These are phyloP conservation scores for Beauveria varroae DNA, from an alignment of 2,329 filamentous ascomycete species.

Conservation along the genomic window DNA sequence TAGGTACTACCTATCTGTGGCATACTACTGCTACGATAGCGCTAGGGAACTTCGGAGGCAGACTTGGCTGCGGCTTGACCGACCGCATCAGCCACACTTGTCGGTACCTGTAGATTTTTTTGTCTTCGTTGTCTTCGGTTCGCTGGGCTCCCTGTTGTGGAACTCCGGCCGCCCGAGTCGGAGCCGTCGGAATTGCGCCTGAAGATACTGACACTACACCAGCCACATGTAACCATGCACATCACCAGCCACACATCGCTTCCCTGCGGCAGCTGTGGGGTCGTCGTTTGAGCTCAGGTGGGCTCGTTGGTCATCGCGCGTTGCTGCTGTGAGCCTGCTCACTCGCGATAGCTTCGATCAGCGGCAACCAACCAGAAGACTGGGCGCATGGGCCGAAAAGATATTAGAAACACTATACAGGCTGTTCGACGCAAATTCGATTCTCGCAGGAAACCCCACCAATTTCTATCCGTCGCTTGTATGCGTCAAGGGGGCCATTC, in stretches of 20 bases:
- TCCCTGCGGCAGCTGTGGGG: not conserved
- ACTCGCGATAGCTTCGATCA: not conserved
- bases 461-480: not conserved
- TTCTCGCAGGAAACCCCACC: not conserved
- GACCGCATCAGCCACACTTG: slow-evolving; percentile 10
- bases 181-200: slow-evolving; percentile 22
- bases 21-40: slow-evolving; percentile 2
- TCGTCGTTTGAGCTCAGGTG: slow-evolving; percentile 2
- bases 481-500: not conserved
- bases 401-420: too few species aligned
- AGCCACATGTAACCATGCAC: slow-evolving; percentile 12
- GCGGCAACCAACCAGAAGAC: not conserved
- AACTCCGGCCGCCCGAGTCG: slow-evolving; percentile 20
- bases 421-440: not conserved
- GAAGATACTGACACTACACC: slow-evolving; percentile 15
- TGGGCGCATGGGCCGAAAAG: not conserved
- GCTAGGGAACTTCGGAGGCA: not conserved
- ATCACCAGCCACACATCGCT: slow-evolving; percentile 6
- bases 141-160: slow-evolving; percentile 11
- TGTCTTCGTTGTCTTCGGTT: not conserved
- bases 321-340: not conserved
- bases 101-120: not conserved
- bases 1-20: slow-evolving; percentile 1
- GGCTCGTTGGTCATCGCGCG: slow-evolving; percentile 7
- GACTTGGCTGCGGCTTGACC: slow-evolving; percentile 10